Percentiles rank a stretch among this genome's conserved stretches.
Evolutionary conservation across 306 rosid genomes (phyloP).

Genomic region (Mimosa bimucronata): DNA sequence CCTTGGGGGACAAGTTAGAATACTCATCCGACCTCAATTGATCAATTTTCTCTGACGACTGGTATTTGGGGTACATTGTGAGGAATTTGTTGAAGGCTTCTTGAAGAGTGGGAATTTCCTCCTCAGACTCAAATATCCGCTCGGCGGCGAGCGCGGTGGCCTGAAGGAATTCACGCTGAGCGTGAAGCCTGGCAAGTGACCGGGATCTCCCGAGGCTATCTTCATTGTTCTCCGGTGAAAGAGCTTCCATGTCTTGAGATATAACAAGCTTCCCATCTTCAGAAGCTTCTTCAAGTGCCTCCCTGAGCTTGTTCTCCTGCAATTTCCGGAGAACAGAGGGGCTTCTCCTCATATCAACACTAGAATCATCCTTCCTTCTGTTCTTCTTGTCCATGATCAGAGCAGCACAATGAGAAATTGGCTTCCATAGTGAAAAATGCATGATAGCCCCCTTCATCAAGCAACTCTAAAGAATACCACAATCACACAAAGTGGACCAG

Average conservation of each 20-base stretch:
- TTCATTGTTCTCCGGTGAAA: conserved; percentile 60
- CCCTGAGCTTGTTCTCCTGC: conserved; percentile 91
- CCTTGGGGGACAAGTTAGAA: conserved; percentile 82
- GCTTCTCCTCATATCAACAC: conserved; percentile 50
- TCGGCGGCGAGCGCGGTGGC: conserved; percentile 95
- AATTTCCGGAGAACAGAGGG: conserved; percentile 75
- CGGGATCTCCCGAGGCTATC: conserved; percentile 76
- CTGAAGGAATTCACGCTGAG: conserved; percentile 87
- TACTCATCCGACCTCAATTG: conserved; percentile 88
- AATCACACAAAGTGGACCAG: conserved; percentile 15
- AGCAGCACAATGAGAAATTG: conserved; percentile 93
- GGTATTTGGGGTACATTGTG: conserved; percentile 89
- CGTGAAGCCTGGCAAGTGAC: conserved; percentile 83
- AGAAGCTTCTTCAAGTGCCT: conserved; percentile 98
- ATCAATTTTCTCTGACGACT: conserved; percentile 84
- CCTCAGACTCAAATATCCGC: conserved; percentile 72
- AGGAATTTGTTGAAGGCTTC: conserved; percentile 81
- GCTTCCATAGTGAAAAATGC: conserved; percentile 98
- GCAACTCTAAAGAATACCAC: conserved; percentile 8
- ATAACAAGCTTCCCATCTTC: conserved; percentile 83
- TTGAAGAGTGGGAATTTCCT: conserved; percentile 58
- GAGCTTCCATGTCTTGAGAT: conserved; percentile 76
- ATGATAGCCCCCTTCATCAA: conserved; percentile 50
- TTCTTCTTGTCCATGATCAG: conserved; percentile 86
- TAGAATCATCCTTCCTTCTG: conserved; percentile 64